Conservation (phyloP, 2,329 filamentous ascomycete genomes). For the Biscogniauxia sp. region DNA sequence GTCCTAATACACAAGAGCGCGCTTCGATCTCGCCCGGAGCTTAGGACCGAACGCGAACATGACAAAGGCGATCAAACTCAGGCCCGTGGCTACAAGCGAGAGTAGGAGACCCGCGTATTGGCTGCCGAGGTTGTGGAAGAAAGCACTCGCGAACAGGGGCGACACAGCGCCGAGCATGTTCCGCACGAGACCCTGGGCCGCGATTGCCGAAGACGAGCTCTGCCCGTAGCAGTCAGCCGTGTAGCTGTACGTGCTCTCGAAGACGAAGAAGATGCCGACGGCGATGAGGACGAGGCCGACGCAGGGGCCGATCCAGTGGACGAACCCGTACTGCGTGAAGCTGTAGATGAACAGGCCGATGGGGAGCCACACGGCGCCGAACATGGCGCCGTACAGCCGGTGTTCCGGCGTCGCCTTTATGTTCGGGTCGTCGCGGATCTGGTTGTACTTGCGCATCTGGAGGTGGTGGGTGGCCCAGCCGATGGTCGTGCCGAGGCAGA, state of each 20-base stretch:
- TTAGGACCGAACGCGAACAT: conserved; percentile 41
- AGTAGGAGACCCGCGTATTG: conserved; percentile 51
- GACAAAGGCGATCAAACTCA: conserved; percentile 38
- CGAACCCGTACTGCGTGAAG: conserved; percentile 49
- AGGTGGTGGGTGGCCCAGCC: conserved; percentile 48
- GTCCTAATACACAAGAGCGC: conserved; percentile 2
- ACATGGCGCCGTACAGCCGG: conserved; percentile 49
- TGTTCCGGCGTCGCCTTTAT: conserved; percentile 40
- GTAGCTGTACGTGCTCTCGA: conserved; percentile 41
- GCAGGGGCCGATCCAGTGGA: conserved; percentile 48
- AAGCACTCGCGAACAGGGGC: conserved; percentile 49
- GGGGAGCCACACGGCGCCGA: conserved; percentile 45
- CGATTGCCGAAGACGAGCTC: conserved; percentile 36
- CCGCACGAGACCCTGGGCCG: conserved; percentile 50
- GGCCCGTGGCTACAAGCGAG: conserved; percentile 41
- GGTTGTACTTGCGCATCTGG: conserved; percentile 49
- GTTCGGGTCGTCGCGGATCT: conserved; percentile 34
- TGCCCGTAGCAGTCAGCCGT: conserved; percentile 53
- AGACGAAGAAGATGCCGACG: conserved; percentile 51
- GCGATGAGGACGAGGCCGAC: conserved; percentile 49
- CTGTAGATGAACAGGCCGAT: conserved; percentile 52
- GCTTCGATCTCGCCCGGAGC: conserved; percentile 27
- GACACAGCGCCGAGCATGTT: conserved; percentile 53
- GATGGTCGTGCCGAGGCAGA: conserved; percentile 46
- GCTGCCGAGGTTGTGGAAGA: conserved; percentile 52